phyloP scores from a whole-genome alignment of 1,284 basidiomycete species.

The Trichosporon inkin region DNA sequence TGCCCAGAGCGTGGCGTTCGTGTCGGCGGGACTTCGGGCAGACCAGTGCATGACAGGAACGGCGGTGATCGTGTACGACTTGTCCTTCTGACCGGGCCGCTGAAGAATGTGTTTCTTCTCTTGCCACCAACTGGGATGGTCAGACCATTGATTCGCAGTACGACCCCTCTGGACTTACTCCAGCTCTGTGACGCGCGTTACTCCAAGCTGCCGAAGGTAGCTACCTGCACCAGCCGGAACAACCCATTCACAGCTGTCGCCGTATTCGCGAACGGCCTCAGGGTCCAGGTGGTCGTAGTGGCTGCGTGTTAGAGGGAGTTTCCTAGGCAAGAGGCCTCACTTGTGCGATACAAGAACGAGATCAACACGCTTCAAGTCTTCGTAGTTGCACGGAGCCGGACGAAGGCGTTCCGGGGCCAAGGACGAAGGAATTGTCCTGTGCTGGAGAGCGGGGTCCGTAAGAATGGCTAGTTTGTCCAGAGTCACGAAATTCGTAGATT shows the following conservation, averaged over 20 bases:
- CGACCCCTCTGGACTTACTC: too few relatives aligned
- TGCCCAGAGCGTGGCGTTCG: constrained; percentile 53
- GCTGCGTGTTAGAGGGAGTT: constrained; percentile 19
- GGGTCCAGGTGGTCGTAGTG: constrained; percentile 50
- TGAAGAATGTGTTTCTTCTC: constrained; percentile 34
- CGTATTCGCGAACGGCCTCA: constrained; percentile 43
- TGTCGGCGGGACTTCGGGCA: constrained; percentile 51
- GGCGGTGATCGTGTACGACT: constrained; percentile 41
- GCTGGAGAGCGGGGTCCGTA: constrained; percentile 54
- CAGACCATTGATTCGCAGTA: not conserved
- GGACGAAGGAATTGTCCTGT: constrained; percentile 49
- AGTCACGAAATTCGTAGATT: constrained; percentile 52
- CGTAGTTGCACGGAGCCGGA: constrained; percentile 49
- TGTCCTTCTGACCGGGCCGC: constrained; percentile 28
- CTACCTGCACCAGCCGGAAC: constrained; percentile 43
- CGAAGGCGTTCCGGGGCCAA: constrained; percentile 50
- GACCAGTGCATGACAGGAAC: constrained; percentile 53
- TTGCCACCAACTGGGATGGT: constrained; percentile 44
- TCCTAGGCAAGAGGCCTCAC: constrained; percentile 25
- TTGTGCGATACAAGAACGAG: constrained; percentile 53
- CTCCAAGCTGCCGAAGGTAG: constrained; percentile 41
- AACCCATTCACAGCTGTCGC: constrained; percentile 47
- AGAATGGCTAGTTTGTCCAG: constrained; percentile 53
- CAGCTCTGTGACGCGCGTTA: constrained; percentile 45
- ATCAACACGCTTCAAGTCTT: constrained; percentile 51